Conservation (phyloP, 192 early-diverging fungal genomes). For the Dimargaris cristalligena region DNA sequence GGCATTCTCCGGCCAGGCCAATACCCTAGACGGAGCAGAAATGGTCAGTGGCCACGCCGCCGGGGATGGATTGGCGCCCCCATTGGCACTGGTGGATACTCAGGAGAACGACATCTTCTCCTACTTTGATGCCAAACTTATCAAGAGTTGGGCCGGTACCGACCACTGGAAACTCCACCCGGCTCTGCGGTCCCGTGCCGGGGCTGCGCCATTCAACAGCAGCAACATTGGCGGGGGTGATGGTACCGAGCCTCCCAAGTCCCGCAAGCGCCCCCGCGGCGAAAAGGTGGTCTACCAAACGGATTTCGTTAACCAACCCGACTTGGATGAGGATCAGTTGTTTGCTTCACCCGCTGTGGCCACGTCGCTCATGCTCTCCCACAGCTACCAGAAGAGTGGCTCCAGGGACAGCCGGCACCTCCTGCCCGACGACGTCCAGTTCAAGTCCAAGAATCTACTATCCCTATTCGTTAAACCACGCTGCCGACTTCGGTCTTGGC, state of each 20-base stretch:
- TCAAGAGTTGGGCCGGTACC: constrained; percentile 82
- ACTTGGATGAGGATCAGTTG: constrained; percentile 38
- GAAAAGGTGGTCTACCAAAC: constrained; percentile 32
- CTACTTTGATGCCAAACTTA: constrained; percentile 73
- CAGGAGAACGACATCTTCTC: constrained; percentile 50
- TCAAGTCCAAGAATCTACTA: constrained; percentile 44
- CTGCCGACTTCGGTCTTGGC: constrained; percentile 1
- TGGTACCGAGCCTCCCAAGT: constrained; percentile 14
- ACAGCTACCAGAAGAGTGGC: constrained; percentile 23
- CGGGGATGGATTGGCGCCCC: no score
- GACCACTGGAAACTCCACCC: constrained; percentile 66
- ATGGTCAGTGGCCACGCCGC: no score
- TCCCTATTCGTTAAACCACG: constrained; percentile 33
- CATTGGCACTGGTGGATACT: constrained; percentile 19
- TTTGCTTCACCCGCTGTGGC: constrained; percentile 45
- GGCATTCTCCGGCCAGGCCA: no score
- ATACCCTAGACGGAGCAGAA: no score
- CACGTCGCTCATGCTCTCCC: constrained; percentile 31
- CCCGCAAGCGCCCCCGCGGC: constrained; percentile 27
- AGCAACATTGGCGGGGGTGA: no score
- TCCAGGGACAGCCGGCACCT: constrained; percentile 37
- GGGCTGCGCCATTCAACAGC: no score
- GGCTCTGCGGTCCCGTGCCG: neutral
- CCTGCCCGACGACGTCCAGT: constrained; percentile 73
- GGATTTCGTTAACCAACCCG: constrained; percentile 43